Conservation (phyloP, 768 basidiomycete genomes). For the Flagelloscypha sp. region DNA sequence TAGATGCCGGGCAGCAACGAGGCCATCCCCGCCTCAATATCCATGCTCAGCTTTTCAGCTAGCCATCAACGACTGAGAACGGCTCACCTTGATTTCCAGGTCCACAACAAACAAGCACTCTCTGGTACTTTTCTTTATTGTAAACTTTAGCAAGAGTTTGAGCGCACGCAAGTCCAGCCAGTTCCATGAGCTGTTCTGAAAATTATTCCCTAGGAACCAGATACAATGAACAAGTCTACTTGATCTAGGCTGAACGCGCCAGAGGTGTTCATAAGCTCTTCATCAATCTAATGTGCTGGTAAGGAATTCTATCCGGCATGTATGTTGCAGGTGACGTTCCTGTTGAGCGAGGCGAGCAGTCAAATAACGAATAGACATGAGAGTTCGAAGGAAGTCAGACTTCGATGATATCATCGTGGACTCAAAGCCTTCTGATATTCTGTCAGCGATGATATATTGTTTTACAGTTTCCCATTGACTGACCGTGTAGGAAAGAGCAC, state of each 20-base stretch:
- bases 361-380: slow-evolving; percentile 56
- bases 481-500: no score
- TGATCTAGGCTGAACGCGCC: slow-evolving; percentile 96
- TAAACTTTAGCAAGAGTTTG: slow-evolving; percentile 80
- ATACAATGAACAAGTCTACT: slow-evolving; percentile 30
- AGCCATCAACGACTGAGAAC: slow-evolving; percentile 1
- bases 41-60: neutral
- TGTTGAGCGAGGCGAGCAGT: slow-evolving; percentile 72
- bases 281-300: slow-evolving; percentile 66
- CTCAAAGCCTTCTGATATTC: no score
- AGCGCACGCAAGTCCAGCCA: slow-evolving; percentile 91
- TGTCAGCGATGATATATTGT: no score
- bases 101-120: slow-evolving; percentile 92
- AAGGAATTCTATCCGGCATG: neutral
- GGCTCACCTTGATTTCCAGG: slow-evolving; percentile 83
- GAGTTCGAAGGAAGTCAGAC: slow-evolving; percentile 2
- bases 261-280: slow-evolving; percentile 81
- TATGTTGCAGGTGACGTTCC: slow-evolving; percentile 25
- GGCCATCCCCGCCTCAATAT: slow-evolving; percentile 72
- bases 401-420: slow-evolving; percentile 4
- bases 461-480: no score
- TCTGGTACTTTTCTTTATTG: slow-evolving; percentile 52
- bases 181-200: slow-evolving; percentile 77
- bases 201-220: neutral
- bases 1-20: slow-evolving; percentile 93